Percentiles rank a stretch among this genome's conserved stretches.
Conservation (phyloP, 1,284 basidiomycete genomes). For the Cystobasidium sp. region DNA sequence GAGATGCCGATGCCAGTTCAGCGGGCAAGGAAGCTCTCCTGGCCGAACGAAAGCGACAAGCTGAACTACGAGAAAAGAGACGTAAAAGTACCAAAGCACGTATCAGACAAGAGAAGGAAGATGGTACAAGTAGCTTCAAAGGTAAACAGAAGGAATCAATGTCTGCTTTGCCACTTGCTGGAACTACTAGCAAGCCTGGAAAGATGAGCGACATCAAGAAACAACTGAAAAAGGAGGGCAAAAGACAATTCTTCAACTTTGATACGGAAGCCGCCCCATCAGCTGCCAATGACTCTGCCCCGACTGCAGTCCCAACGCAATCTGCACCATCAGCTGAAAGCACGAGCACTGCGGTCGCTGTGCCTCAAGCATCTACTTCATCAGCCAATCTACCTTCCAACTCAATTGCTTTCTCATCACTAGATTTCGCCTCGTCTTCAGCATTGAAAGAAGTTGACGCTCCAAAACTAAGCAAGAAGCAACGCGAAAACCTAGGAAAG, state of each 20-base stretch:
- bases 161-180: slow-evolving; percentile 9
- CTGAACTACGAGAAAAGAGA: slow-evolving; percentile 77
- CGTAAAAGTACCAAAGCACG: slow-evolving; percentile 71
- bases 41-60: slow-evolving; percentile 76
- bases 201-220: slow-evolving; percentile 32
- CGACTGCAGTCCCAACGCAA: not conserved
- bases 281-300: not conserved
- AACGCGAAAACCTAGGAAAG: slow-evolving; percentile 18
- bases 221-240: slow-evolving; percentile 39
- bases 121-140: slow-evolving; percentile 20
- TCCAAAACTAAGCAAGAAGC: slow-evolving; percentile 31
- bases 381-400: slow-evolving; percentile 56
- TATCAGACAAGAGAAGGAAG: slow-evolving; percentile 62
- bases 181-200: slow-evolving; percentile 6
- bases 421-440: slow-evolving; percentile 60
- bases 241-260: slow-evolving; percentile 29
- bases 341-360: not conserved
- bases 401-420: slow-evolving; percentile 71
- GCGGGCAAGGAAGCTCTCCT: slow-evolving; percentile 72
- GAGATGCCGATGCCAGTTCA: slow-evolving; percentile 52
- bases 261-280: slow-evolving; percentile 17
- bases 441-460: slow-evolving; percentile 46
- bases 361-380: slow-evolving; percentile 39
- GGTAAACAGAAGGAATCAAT: slow-evolving; percentile 20
- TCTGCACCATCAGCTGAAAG: not conserved